A percentile compares a stretch with the other conserved stretches of the same genome.
phyloP scores from a whole-genome alignment of 805 yeast genomes.

The Saturnispora sekii region DNA sequence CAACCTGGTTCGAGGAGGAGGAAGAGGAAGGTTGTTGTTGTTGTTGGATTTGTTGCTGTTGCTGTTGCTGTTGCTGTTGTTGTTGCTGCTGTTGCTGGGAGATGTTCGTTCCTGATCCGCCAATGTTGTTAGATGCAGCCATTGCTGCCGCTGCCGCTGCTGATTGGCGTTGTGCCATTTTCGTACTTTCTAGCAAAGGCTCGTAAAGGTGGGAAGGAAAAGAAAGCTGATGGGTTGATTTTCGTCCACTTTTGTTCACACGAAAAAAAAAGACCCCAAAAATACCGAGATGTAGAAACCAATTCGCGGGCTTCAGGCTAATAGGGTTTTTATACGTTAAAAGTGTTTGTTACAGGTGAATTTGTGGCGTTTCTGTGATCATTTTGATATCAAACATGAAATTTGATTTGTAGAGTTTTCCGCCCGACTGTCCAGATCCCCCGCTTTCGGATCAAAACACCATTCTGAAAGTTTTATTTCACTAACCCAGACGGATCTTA shows the following conservation, averaged over 20 bases:
- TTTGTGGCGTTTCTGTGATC: neutral
- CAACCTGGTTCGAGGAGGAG: constrained; percentile 41
- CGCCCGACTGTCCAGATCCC: too few relatives aligned
- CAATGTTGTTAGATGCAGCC: constrained; percentile 23
- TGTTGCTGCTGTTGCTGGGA: constrained; percentile 12
- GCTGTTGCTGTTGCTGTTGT: constrained; percentile 5
- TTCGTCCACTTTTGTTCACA: neutral
- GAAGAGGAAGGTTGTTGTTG: constrained; percentile 12
- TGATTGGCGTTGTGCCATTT: constrained; percentile 14
- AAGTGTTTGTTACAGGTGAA: too few relatives aligned
- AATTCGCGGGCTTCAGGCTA: too few relatives aligned
- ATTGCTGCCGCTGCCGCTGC: constrained; percentile 29
- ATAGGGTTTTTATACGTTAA: too few relatives aligned
- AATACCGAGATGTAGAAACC: too few relatives aligned
- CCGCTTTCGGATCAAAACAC: too few relatives aligned
- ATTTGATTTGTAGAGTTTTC: too few relatives aligned
- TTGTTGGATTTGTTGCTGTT: constrained; percentile 2
- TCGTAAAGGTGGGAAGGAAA: constrained; percentile 3
- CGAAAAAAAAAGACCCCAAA: neutral
- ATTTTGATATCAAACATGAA: neutral
- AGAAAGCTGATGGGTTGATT: neutral
- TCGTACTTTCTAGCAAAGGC: neutral
- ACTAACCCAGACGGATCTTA: too few relatives aligned
- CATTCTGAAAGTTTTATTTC: too few relatives aligned
- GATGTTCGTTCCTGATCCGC: constrained; percentile 4